Conservation (phyloP, 2,329 filamentous ascomycete genomes). For the Aspergillus sp. region DNA sequence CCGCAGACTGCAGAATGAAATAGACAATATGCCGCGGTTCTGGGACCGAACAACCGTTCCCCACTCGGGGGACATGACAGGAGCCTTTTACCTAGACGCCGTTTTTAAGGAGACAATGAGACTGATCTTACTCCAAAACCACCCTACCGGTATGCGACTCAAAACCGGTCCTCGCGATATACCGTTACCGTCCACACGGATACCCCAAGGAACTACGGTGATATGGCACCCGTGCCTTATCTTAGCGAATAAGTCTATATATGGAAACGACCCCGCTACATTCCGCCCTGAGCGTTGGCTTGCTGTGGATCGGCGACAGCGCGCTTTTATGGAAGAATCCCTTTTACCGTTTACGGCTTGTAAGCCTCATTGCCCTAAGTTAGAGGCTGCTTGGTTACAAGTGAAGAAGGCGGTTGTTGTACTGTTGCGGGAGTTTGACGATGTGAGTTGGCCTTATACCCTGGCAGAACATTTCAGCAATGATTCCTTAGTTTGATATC, state of each 20-base stretch:
- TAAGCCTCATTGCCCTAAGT: neutral
- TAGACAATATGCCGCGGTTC: slow-evolving; percentile 5
- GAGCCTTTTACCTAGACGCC: slow-evolving; percentile 16
- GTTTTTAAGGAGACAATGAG: slow-evolving; percentile 20
- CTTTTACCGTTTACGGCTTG: slow-evolving; percentile 8
- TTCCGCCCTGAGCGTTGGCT: slow-evolving; percentile 22
- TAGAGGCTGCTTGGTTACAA: slow-evolving; percentile 13
- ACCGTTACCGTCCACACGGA: neutral
- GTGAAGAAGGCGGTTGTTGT: slow-evolving; percentile 17
- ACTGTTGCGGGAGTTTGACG: slow-evolving; percentile 15
- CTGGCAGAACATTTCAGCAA: neutral
- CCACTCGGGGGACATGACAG: slow-evolving; percentile 7
- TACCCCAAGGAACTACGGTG: slow-evolving; percentile 9
- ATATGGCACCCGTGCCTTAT: slow-evolving; percentile 9
- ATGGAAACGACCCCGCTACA: slow-evolving; percentile 1
- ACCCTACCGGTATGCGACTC: neutral
- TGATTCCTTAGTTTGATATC: neutral
- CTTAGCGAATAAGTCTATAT: slow-evolving; percentile 2
- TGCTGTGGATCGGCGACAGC: neutral
- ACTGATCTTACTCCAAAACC: neutral
- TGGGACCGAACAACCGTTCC: neutral
- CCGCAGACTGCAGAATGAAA: slow-evolving; percentile 9
- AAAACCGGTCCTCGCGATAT: neutral
- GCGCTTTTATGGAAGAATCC: slow-evolving; percentile 10
- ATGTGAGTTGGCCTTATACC: slow-evolving; percentile 8